Conservation (phyloP, 2,329 filamentous ascomycete species). For the Hypomyces perniciosus region DNA sequence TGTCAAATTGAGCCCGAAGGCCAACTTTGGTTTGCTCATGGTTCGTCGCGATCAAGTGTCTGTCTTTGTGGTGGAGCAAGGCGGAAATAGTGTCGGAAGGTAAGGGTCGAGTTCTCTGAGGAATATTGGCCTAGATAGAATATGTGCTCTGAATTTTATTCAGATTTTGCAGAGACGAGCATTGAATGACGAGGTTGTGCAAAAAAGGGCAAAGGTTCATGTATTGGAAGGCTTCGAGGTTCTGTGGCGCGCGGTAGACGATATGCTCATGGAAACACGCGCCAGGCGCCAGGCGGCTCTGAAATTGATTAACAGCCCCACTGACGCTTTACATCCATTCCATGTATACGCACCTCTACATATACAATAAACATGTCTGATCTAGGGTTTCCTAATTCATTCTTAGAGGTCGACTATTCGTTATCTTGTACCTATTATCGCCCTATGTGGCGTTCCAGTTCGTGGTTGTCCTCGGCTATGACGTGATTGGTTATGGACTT, state of each 20-base stretch:
- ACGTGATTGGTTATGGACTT: slow-evolving; percentile 9
- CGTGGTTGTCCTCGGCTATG: slow-evolving; percentile 10
- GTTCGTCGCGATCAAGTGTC: not conserved
- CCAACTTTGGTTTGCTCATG: slow-evolving; percentile 45
- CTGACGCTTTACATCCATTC: not conserved
- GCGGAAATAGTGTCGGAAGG: not conserved
- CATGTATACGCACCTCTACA: too few relatives aligned
- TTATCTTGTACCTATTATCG: not conserved
- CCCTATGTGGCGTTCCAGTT: not conserved
- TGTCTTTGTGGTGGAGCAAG: not conserved
- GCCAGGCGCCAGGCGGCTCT: slow-evolving; percentile 9
- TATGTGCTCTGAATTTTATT: too few relatives aligned
- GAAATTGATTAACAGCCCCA: not conserved
- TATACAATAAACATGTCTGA: too few relatives aligned
- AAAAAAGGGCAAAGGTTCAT: not conserved
- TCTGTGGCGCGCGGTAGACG: slow-evolving; percentile 5
- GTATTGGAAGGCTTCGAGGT: not conserved
- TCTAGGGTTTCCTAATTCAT: too few relatives aligned
- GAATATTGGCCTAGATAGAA: too few relatives aligned
- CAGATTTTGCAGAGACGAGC: too few relatives aligned
- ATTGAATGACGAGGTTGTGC: too few relatives aligned
- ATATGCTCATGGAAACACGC: slow-evolving; percentile 3
- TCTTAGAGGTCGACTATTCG: too few relatives aligned
- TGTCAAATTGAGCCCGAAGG: slow-evolving; percentile 53
- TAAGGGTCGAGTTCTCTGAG: not conserved